Base-by-base conservation (phyloP, 306 rosid genomes). In the Argentina anserina region DNA sequence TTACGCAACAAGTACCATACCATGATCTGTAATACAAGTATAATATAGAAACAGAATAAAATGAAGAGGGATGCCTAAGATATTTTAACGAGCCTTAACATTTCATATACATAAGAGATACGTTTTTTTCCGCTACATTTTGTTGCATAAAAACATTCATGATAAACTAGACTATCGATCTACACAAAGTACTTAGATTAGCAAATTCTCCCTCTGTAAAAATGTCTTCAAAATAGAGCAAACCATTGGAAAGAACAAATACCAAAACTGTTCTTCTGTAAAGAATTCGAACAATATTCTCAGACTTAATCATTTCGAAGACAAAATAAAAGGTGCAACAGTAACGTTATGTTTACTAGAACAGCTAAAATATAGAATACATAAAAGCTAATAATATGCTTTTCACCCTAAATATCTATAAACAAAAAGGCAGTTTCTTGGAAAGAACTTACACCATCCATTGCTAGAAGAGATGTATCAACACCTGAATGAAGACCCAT, bases 401-500 rank as follows among this genome's bases (percentile, higher is more conserved):
- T 46, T 23, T 20, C 26, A 58, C 52, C 68, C 59, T 66, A 55
- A 25, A 66, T 65, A 47, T 71, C 40, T 70, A 69, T 10, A 25
- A 66, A 70, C 26, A 60, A 69, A 41, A 72, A 47, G 52, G 58
- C 72, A 75, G 74, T 53, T 41, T 55, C 50, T n/a, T 63, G 26
- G 47, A 65, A 76, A 71, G 23, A 74, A 88, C 97, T 91, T 81
- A 91, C 99, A 75, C 99, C 99, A 78, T 94, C 99, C 88, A 94
- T 94, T 66, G 86, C 70, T 79, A 91, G 72, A 47, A 33, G 37
- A 72, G 97, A 88, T 61, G 87, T 94, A 83, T 94, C 99, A 87
- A 94, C 97, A 47, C 93, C 95, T 0, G 97, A 94, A 86, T 94
- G 83, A 79, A 94, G 99, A 75, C 99, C 99, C 99, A 94, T 94